phyloP scores from a whole-genome alignment of 495 filamentous ascomycete genomes.

The Cercophora sp. region DNA sequence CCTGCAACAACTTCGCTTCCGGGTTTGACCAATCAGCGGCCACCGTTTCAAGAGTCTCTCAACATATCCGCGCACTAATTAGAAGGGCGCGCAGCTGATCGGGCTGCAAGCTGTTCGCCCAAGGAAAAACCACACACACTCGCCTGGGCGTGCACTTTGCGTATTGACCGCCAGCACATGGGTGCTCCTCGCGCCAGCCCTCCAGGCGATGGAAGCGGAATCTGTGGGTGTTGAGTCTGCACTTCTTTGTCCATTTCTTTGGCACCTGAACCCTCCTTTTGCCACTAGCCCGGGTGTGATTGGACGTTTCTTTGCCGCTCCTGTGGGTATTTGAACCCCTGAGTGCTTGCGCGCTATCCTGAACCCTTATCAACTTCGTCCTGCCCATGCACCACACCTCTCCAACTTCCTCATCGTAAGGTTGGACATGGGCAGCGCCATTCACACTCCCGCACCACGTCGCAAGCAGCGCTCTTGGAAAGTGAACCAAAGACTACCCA shows the following conservation, averaged over 20 bases:
- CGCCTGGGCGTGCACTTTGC: neutral
- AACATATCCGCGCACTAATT: neutral
- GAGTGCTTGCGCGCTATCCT: too few relatives aligned
- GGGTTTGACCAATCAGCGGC: neutral
- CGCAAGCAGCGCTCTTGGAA: too few relatives aligned
- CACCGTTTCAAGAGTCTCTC: neutral
- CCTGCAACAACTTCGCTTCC: neutral
- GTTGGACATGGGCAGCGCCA: too few relatives aligned
- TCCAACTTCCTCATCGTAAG: too few relatives aligned
- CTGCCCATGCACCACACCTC: too few relatives aligned
- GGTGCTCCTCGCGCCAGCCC: neutral
- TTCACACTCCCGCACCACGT: too few relatives aligned
- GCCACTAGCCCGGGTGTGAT: slow-evolving; percentile 7
- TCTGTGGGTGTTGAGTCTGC: neutral
- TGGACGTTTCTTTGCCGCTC: too few relatives aligned
- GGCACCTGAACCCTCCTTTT: neutral
- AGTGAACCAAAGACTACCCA: too few relatives aligned
- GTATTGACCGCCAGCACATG: neutral
- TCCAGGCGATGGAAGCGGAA: neutral
- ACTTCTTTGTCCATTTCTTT: neutral
- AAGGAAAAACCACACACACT: neutral
- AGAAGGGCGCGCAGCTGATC: neutral
- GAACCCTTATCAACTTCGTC: too few relatives aligned
- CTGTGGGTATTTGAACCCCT: too few relatives aligned
- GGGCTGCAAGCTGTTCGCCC: neutral